These are phyloP conservation scores for Backusella tuberculispora DNA, from an alignment of 192 early-diverging fungal species.

Conservation along the genomic window DNA sequence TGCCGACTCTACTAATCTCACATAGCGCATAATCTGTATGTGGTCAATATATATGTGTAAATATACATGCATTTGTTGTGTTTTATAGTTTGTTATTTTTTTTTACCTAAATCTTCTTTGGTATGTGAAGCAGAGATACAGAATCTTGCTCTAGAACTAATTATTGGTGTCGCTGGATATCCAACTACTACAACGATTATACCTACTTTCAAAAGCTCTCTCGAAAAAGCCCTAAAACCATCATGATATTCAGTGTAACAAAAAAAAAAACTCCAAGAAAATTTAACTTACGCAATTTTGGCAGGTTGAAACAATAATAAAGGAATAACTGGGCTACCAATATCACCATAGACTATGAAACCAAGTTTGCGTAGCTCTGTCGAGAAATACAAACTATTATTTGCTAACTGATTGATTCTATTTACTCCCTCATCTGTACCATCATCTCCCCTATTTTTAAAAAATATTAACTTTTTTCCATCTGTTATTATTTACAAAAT, in stretches of 20 bases:
- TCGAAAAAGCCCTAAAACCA: slow-evolving; percentile 76
- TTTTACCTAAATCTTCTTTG: slow-evolving; percentile 76
- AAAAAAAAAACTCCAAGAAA: no score
- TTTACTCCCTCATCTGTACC: slow-evolving; percentile 74
- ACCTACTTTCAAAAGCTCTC: slow-evolving; percentile 84
- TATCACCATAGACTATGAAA: slow-evolving; percentile 82
- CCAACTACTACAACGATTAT: slow-evolving; percentile 96
- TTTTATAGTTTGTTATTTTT: slow-evolving; percentile 34
- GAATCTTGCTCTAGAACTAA: slow-evolving; percentile 91
- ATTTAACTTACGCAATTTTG: slow-evolving; percentile 66
- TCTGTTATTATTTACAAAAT: not conserved
- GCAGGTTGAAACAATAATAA: slow-evolving; percentile 83
- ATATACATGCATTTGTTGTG: no score
- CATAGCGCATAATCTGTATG: no score
- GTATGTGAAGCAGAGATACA: slow-evolving; percentile 93
- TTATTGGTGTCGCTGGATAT: slow-evolving; percentile 96
- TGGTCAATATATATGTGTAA: no score
- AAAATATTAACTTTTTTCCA: not conserved
- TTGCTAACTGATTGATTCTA: slow-evolving; percentile 75
- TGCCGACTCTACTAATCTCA: no score
- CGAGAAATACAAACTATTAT: slow-evolving; percentile 79
- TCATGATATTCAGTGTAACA: not conserved
- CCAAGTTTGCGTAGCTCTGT: slow-evolving; percentile 72
- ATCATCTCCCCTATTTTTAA: slow-evolving; percentile 48
- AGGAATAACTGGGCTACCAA: slow-evolving; percentile 83